These are phyloP conservation scores for Hirsutella minnesotensis DNA, from an alignment of 2,329 filamentous ascomycete genomes.

Conservation along the genomic window DNA sequence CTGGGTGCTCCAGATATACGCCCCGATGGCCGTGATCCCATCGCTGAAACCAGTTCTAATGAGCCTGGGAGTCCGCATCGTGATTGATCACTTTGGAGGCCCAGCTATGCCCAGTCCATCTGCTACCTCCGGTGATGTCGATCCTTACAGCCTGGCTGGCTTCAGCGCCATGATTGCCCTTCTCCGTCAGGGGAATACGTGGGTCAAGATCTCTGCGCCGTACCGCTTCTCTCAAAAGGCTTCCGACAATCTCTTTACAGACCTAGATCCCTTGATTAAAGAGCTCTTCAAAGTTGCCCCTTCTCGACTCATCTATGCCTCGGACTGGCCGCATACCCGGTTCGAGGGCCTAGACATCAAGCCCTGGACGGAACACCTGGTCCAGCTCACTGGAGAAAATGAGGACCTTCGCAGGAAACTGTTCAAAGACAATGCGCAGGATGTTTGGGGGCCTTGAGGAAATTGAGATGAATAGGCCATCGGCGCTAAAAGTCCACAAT, in stretches of 20 bases:
- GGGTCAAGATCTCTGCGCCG: slow-evolving; percentile 45
- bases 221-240: slow-evolving; percentile 38
- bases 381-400: not conserved
- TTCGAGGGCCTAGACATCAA: slow-evolving; percentile 45
- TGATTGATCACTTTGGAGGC: slow-evolving; percentile 2
- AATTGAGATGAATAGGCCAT: not conserved
- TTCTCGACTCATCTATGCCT: slow-evolving; percentile 41
- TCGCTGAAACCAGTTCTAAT: not conserved
- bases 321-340: slow-evolving; percentile 54
- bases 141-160: slow-evolving; percentile 12
- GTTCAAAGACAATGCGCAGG: not conserved
- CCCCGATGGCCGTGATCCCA: not conserved
- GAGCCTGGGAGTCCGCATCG: not conserved
- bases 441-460: not conserved
- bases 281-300: slow-evolving; percentile 34
- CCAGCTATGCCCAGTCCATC: not conserved
- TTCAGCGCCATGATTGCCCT: slow-evolving; percentile 17
- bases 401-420: not conserved
- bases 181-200: slow-evolving; percentile 35
- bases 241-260: slow-evolving; percentile 20
- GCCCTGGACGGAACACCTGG: slow-evolving; percentile 9
- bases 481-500: too few species aligned
- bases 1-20: slow-evolving; percentile 3
- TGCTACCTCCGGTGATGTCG: not conserved
- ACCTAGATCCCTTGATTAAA: slow-evolving; percentile 33